phyloP scores from a whole-genome alignment of 495 filamentous ascomycete genomes.

The Apodospora peruviana region DNA sequence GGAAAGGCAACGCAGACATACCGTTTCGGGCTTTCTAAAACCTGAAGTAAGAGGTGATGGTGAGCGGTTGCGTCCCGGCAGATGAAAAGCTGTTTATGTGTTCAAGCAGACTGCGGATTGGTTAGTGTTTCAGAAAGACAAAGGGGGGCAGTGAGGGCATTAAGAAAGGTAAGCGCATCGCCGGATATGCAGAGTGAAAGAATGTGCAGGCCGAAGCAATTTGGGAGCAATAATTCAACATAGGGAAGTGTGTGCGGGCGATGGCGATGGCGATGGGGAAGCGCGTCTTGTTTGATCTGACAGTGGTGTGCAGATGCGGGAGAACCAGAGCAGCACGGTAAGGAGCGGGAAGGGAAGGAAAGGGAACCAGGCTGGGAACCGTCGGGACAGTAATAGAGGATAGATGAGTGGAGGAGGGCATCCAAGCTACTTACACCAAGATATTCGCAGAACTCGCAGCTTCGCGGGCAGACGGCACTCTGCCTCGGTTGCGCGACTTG shows the following conservation, averaged over 20 bases:
- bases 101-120: neutral
- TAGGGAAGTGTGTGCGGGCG: neutral
- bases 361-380: conserved; percentile 8
- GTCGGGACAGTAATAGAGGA: neutral
- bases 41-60: neutral
- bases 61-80: conserved; percentile 5
- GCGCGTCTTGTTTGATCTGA: neutral
- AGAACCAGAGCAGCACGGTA: conserved; percentile 9
- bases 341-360: conserved; percentile 16
- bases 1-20: conserved; percentile 17
- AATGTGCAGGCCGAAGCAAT: neutral
- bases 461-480: neutral
- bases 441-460: conserved; percentile 5
- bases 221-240: neutral
- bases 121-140: neutral
- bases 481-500: conserved; percentile 1
- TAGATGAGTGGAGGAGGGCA: neutral
- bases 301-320: conserved; percentile 19
- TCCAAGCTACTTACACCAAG: conserved; percentile 19
- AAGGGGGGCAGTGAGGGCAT: neutral
- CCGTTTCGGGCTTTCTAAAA: conserved; percentile 14
- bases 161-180: neutral
- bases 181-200: neutral
- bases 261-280: neutral
- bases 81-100: neutral